Base-by-base conservation (phyloP, 306 rosid genomes). In the Carpinus fangiana region DNA sequence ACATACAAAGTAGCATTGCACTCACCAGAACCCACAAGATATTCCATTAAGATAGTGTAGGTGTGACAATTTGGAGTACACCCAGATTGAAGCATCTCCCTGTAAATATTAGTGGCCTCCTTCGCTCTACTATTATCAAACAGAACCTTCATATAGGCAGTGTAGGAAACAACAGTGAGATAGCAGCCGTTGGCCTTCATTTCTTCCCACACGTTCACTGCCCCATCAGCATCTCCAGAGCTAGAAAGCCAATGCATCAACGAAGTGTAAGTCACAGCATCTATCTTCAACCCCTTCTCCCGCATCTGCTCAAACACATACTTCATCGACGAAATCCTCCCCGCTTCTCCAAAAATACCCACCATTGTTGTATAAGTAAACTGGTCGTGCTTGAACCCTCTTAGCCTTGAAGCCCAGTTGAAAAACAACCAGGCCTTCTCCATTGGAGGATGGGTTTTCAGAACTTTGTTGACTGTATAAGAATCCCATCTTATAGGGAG, bases 371-470 rank as follows among this genome's bases (percentile, higher is more conserved):
- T 91, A 81, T 80, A 91, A 38, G 97, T 93, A 88, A 68, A 93
- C 3, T 91, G 93, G 72, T 93, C 97, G 14, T 93, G 97, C 89
- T 91, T 90, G 81, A 91, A 87, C 23, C 83, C 86, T 81, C 18
- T 84, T 20, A 93, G 64, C 43, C 51, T 21, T 50, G 90, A 80
- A 55, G 88, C 97, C 97, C 93, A 91, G 66, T 88, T 91, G 89
- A 93, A 93, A 80, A 93, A 91, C 62, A 93, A 48, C 98, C 98
- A 93, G 0, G 98, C 89, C 75, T 90, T 93, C 78, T 93, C 98
- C 96, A 93, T 82, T 13, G 98, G 98, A 4, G 97, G 96, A 80
- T 91, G 98, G 64, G 91, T 90, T 68, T 93, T 91, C 34, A 93
- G 82, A 77, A 93, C 84, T 72, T 86, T 92, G 80, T 88, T 93